Evolutionary conservation across 305 asterid species (phyloP).

Genomic region (Fraxinus baroniana): DNA sequence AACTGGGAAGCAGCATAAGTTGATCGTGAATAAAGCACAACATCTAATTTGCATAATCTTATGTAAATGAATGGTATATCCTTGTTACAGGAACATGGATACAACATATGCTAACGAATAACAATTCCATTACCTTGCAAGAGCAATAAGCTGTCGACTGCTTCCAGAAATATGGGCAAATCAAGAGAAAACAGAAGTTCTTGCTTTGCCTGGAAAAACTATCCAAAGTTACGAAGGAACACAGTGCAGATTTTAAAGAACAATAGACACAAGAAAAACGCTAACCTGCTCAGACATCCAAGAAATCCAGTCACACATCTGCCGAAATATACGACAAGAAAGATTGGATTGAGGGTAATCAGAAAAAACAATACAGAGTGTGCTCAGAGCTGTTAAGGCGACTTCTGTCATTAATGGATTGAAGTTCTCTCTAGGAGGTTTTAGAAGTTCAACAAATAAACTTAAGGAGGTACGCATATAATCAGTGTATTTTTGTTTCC

Average conservation of each 20-base stretch:
- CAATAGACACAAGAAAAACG: constrained; percentile 2
- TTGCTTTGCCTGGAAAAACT: constrained; percentile 58
- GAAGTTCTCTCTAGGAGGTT: constrained; percentile 58
- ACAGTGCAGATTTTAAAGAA: constrained; percentile 13
- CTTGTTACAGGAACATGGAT: neutral
- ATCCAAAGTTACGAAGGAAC: constrained; percentile 30
- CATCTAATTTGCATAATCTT: constrained; percentile 1
- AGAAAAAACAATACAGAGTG: constrained; percentile 70
- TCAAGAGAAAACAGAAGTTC: constrained; percentile 46
- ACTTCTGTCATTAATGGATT: constrained; percentile 49
- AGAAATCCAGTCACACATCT: constrained; percentile 67
- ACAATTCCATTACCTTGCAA: constrained; percentile 56
- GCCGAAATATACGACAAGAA: constrained; percentile 51
- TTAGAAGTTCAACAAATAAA: constrained; percentile 56
- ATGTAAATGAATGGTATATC: neutral
- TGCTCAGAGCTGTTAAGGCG: constrained; percentile 67
- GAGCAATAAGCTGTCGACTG: constrained; percentile 62
- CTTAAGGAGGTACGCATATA: constrained; percentile 51
- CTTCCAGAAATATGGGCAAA: constrained; percentile 70
- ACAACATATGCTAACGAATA: neutral
- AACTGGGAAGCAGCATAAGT: constrained; percentile 15
- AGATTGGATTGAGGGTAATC: constrained; percentile 57
- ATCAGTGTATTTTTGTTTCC: constrained; percentile 65
- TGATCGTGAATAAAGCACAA: constrained; percentile 11
- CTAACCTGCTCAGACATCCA: constrained; percentile 88